Evolutionary conservation across 305 asterid genomes (phyloP), one percentile per base, ranked within the genome.

Genomic region (Fraxinus floribunda): DNA sequence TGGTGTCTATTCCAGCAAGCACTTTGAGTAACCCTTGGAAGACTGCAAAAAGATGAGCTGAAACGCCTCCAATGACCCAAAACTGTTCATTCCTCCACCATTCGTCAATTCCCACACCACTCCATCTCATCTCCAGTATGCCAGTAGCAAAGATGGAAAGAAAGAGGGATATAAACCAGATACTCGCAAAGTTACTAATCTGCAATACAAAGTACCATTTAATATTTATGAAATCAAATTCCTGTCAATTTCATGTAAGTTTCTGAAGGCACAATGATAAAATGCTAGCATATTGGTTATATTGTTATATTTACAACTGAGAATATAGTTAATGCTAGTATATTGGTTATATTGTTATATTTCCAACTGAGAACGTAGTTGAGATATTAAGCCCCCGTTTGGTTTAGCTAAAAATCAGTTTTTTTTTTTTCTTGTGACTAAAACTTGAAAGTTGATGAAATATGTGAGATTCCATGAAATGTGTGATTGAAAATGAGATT

Each of bases 31-130:
- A 44, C 11, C 98, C 98, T 86, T 95, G 98, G 90, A 93, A 86
- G 71, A 95, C 98, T 0, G 98, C 98, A 34, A 95, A 95, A 70
- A 93, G 88, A 86, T 93, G 98, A 82, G 98, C 86, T 3, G 98
- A 94, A 82, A 94, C 97, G 77, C 98, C 97, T 86, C 97, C 98
- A 22, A 94, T 93, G 86, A 95, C 98, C 98, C 98, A 95, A 85
- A 95, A 95, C 90, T 95, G 98, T 88, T 95, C 98, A 26, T 95
- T 95, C 86, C 98, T 93, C 98, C 98, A 95, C 98, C 98, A 95
- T 89, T 95, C 98, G 16, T 95, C 98, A 26, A 95, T 95, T 86
- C 97, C 93, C 13, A 95, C 98, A 52, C 98, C 98, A 83, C 98
- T 95, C 98, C 98, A 95, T 84, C 98, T 85, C 98, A 95, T 95